Evolutionary conservation across 1,139 yeast genomes (phyloP).

Genomic region (Starmera stellimalicola): DNA sequence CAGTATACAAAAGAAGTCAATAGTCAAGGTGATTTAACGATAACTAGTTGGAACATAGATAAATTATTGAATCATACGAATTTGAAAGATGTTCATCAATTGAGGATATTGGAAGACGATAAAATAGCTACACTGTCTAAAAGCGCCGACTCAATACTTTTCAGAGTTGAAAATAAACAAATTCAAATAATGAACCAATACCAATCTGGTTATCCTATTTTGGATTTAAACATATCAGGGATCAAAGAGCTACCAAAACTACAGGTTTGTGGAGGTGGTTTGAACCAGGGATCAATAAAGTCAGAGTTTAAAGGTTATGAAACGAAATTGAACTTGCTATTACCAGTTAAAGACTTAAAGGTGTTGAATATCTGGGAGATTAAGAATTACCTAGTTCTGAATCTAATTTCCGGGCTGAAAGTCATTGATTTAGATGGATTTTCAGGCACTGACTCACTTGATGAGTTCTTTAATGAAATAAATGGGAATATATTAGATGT

Average conservation of each 20-base stretch:
- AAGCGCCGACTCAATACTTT: background rate
- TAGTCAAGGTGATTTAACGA: background rate
- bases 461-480: no score
- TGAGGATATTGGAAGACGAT: background rate
- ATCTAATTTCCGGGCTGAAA: conserved; percentile 5
- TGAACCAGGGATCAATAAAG: conserved; percentile 11
- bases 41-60: background rate
- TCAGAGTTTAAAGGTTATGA: conserved; percentile 15
- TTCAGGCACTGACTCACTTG: no score
- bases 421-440: background rate
- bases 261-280: conserved; percentile 15
- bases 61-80: background rate
- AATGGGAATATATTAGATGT: conserved; percentile 16
- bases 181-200: background rate
- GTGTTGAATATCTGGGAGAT: conserved; percentile 11
- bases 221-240: conserved; percentile 16
- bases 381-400: conserved; percentile 5
- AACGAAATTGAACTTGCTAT: background rate
- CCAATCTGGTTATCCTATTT: conserved; percentile 10
- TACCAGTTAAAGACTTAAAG: background rate
- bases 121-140: background rate
- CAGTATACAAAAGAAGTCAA: background rate
- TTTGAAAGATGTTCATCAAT: background rate
- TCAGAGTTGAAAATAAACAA: background rate
- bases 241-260: conserved; percentile 11